phyloP scores from a whole-genome alignment of 129 eudicot genomes.

The Escallonia rubra region DNA sequence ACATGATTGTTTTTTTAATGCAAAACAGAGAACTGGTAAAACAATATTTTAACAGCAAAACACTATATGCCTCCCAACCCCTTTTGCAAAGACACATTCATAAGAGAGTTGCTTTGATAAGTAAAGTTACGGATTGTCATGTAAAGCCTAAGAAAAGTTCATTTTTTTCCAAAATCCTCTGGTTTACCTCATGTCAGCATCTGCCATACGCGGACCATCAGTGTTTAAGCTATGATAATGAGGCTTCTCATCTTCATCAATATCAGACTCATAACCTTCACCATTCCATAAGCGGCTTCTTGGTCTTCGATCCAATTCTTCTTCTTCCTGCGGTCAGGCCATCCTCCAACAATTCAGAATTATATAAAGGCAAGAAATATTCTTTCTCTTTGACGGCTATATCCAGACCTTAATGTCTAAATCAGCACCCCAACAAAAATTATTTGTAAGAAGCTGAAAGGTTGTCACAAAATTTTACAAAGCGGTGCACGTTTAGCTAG shows the following conservation, averaged over 20 bases:
- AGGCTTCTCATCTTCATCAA: conserved; percentile 50
- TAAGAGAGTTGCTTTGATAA: neutral
- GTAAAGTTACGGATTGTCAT: neutral
- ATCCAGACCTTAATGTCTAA: neutral
- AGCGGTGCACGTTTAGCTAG: neutral
- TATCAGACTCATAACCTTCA: conserved; percentile 65
- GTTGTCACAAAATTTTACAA: no score
- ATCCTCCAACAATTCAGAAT: neutral
- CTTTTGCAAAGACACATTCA: neutral
- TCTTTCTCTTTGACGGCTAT: neutral
- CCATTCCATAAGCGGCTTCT: conserved; percentile 84
- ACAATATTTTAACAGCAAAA: no score
- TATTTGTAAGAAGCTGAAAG: no score
- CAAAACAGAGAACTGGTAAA: no score
- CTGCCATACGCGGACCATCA: conserved; percentile 4
- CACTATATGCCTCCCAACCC: neutral
- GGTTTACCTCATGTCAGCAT: conserved; percentile 19
- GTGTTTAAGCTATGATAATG: conserved; percentile 32
- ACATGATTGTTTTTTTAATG: neutral
- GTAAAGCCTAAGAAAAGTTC: neutral
- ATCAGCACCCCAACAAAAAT: neutral
- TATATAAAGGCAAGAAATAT: neutral
- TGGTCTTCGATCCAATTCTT: conserved; percentile 62
- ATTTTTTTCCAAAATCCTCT: neutral
- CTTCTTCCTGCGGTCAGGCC: conserved; percentile 40